Conservation (phyloP, 208 protist species). For the Novymonas esmeraldas region DNA sequence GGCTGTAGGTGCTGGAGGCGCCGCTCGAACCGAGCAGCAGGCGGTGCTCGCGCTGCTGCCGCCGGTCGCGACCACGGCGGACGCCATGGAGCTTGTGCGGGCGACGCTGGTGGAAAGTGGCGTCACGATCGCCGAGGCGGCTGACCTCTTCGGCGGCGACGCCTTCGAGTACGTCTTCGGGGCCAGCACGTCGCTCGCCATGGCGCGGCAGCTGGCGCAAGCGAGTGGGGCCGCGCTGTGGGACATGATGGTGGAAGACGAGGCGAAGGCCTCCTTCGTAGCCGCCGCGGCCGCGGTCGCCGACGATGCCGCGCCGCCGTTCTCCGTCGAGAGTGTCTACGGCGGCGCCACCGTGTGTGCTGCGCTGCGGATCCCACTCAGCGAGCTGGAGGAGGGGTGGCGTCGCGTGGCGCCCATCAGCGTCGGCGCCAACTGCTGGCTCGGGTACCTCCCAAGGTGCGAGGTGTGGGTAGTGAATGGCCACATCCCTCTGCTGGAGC, state of each 20-base stretch:
- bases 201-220: conserved; percentile 28
- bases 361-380: conserved; percentile 33
- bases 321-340: conserved; percentile 28
- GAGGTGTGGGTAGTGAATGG: conserved; percentile 78
- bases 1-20: too few species aligned
- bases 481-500: conserved; percentile 57
- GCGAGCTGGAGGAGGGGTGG: conserved; percentile 46
- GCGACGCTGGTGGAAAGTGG: conserved; percentile 33
- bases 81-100: conserved; percentile 32
- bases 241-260: conserved; percentile 5
- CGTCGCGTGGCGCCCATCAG: conserved; percentile 27
- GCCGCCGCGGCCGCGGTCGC: conserved; percentile 30
- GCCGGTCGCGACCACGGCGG: conserved; percentile 38
- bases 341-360: conserved; percentile 47
- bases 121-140: conserved; percentile 33
- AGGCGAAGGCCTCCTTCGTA: conserved; percentile 13
- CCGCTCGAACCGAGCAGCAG: conserved; percentile 28
- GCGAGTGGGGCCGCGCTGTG: conserved; percentile 22
- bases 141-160: conserved; percentile 35
- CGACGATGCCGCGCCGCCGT: conserved; percentile 17
- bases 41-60: conserved; percentile 62
- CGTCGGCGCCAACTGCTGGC: conserved; percentile 44
- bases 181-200: conserved; percentile 21
- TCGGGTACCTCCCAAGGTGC: conserved; percentile 43
- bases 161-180: conserved; percentile 34